Conservation (phyloP, 495 filamentous ascomycete species). For the Saxophila tyrrhenica region DNA sequence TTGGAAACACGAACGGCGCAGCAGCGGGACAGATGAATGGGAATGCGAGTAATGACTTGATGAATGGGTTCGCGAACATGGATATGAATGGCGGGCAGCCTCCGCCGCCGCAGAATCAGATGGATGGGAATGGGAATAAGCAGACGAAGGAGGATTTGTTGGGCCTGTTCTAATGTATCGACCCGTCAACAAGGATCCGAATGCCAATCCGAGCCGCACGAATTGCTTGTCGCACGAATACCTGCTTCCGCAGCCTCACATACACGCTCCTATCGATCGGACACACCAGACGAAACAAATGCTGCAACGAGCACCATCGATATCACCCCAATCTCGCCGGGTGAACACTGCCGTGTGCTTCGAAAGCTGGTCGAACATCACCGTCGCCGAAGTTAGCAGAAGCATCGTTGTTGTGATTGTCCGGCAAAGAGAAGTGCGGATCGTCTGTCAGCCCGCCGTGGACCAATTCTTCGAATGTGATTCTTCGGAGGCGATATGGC, state of each 20-base stretch:
- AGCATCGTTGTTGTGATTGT: too few relatives aligned
- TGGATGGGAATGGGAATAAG: constrained; percentile 34
- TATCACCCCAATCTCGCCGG: too few relatives aligned
- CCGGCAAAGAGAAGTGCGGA: not conserved
- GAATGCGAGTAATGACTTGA: constrained; percentile 34
- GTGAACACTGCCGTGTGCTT: too few relatives aligned
- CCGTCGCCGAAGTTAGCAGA: too few relatives aligned
- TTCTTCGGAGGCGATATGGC: not conserved
- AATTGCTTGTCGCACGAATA: too few relatives aligned
- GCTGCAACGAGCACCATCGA: too few relatives aligned
- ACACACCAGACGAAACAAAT: too few relatives aligned
- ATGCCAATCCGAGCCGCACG: too few relatives aligned
- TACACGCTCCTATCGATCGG: too few relatives aligned
- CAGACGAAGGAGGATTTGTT: constrained; percentile 81
- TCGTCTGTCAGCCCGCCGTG: not conserved
- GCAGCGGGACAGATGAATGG: constrained; percentile 36
- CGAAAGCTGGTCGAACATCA: too few relatives aligned
- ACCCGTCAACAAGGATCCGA: not conserved
- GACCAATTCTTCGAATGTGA: not conserved
- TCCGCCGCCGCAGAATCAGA: constrained; percentile 44
- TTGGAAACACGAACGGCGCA: constrained; percentile 35
- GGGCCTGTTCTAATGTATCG: constrained; percentile 65
- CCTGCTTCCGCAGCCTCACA: too few relatives aligned
- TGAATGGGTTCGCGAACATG: constrained; percentile 76
- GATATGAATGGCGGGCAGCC: constrained; percentile 50